A percentile compares a stretch with the other conserved stretches of the same genome.
Conservation (phyloP, 176 grass and related monocot genomes). For the Triticum timopheevii region DNA sequence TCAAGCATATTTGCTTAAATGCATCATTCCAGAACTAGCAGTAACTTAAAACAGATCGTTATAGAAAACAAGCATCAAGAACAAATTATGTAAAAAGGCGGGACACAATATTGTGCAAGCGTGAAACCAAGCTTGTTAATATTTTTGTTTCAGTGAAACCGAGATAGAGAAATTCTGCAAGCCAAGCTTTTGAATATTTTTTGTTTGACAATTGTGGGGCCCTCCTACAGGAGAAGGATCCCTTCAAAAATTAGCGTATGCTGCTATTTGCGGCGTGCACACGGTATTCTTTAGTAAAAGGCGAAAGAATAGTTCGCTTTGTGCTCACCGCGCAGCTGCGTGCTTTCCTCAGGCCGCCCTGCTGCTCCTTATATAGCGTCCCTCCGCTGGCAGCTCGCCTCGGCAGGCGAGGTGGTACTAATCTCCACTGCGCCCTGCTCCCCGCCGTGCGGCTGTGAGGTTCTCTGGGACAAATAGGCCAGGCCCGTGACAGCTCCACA, state of each 20-base stretch:
- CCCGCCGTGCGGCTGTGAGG: neutral
- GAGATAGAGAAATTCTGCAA: too few relatives aligned
- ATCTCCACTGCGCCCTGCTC: neutral
- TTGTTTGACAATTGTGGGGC: neutral
- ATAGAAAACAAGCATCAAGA: too few relatives aligned
- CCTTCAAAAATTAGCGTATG: constrained; percentile 42
- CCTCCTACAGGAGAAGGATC: neutral
- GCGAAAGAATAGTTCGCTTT: constrained; percentile 61
- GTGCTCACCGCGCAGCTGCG: constrained; percentile 56
- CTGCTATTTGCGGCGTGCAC: constrained; percentile 22
- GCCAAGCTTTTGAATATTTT: too few relatives aligned
- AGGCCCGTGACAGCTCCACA: neutral
- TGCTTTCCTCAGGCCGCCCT: neutral
- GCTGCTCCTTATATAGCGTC: too few relatives aligned
- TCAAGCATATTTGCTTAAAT: too few relatives aligned
- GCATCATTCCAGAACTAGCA: too few relatives aligned
- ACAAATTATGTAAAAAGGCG: too few relatives aligned
- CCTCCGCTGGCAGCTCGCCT: too few relatives aligned
- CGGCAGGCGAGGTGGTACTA: neutral
- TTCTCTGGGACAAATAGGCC: neutral
- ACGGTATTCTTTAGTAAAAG: constrained; percentile 74
- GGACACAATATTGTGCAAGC: too few relatives aligned
- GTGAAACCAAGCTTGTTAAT: too few relatives aligned
- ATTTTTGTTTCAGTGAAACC: too few relatives aligned
- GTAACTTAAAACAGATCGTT: too few relatives aligned